Evolutionary conservation across 129 eudicot species (phyloP).

Genomic region (Ambrosia trifida): DNA sequence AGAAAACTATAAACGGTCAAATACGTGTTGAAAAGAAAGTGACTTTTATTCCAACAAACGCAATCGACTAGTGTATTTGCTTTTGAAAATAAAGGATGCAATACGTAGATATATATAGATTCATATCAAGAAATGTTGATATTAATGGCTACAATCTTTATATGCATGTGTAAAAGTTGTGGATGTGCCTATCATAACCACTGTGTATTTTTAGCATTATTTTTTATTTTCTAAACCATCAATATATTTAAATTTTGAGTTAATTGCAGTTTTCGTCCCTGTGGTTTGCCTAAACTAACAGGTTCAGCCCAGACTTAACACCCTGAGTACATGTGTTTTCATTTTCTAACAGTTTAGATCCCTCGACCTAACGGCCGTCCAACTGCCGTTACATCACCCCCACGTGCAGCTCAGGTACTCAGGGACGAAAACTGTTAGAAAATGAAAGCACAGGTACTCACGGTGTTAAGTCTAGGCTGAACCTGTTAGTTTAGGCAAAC

Average conservation of each 20-base stretch:
- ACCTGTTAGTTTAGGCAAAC: no score
- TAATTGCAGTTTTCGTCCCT: no score
- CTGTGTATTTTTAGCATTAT: not conserved
- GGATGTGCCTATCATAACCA: not conserved
- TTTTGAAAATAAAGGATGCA: slow-evolving; percentile 16
- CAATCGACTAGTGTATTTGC: slow-evolving; percentile 21
- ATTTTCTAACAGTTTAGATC: no score
- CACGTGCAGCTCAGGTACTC: no score
- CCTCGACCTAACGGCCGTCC: no score
- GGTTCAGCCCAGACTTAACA: no score
- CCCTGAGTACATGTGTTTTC: no score
- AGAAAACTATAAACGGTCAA: slow-evolving; percentile 15
- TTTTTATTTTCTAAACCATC: not conserved
- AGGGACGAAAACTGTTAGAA: no score
- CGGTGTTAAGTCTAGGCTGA: no score
- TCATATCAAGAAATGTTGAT: slow-evolving; percentile 9
- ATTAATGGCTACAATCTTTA: slow-evolving; percentile 9
- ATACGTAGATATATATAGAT: not conserved
- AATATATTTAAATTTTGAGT: not conserved
- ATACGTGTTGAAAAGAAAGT: not conserved
- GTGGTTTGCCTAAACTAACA: no score
- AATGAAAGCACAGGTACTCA: no score
- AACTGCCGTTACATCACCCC: no score
- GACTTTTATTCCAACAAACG: slow-evolving; percentile 4
- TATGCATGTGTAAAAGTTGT: slow-evolving; percentile 15